Evolutionary conservation across 75 land plant species (phyloP), one percentile per base, ranked within the genome.

Genomic region (Isoetes taiwanensis): DNA sequence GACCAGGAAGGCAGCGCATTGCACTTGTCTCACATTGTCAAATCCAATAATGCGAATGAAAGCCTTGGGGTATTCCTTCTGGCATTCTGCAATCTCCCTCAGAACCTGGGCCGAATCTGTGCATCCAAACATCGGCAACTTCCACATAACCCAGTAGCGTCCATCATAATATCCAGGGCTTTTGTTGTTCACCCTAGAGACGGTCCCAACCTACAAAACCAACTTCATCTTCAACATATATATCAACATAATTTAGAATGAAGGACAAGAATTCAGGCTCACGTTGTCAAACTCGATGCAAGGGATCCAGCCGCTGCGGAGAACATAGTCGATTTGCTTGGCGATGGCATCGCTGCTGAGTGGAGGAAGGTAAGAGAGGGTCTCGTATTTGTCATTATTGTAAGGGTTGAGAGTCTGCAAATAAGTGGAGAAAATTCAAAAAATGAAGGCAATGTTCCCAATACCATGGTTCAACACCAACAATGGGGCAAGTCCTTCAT

Each of bases 111-210:
- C 50, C 25, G 50, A 46, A 46, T 46, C 50, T 46, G 16, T 16
- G 19, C 50, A 46, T 5, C 50, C 50, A 19, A 46, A 46, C 50
- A 46, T 46, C 25, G 50, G 50, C 12, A 46, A 23, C 50, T 46
- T 46, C 12, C n/a, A 46, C 50, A 46, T 46, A 4, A 23, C 23
- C 50, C 50, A 46, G 50, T 46, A 46, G 50, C 50, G 50, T 5
- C 50, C 50, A 19, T 46, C 50, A 23, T 46, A 46, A 23, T n/a
- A 46, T 8, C 50, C 50, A 19, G 50, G 50, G 50, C 50, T 46
- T 8, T 46, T 46, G 50, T 46, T 5, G 50, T n/a, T 19, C n/a
- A 19, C 16, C 25, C 50, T 16, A 23, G 16, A 46, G 21, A 46
- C 50, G 50, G 16, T 6, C 23, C 50, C 50, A 6, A 6, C n/a